These are phyloP conservation scores for Gastrolobium villosum DNA, from an alignment of 306 rosid genomes.

Conservation along the genomic window DNA sequence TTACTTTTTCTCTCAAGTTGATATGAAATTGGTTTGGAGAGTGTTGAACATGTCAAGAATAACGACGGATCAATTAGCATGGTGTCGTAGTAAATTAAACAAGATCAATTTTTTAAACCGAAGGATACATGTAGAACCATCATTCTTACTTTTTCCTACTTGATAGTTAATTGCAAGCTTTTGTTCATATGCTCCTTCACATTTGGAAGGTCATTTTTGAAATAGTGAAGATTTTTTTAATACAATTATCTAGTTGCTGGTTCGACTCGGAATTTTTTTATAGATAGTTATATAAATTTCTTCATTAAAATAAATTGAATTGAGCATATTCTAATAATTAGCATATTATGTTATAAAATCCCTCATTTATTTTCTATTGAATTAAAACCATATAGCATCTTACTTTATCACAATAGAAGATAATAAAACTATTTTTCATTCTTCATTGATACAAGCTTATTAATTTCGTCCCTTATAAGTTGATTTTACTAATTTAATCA, in stretches of 20 bases:
- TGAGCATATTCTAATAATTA: background rate
- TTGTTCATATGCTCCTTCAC: conserved; percentile 28
- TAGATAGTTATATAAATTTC: background rate
- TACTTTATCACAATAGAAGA: no score
- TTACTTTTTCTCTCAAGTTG: conserved; percentile 86
- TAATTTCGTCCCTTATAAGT: no score
- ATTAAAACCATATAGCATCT: background rate
- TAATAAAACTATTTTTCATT: no score
- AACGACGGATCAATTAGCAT: conserved; percentile 84
- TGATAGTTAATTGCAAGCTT: conserved; percentile 30
- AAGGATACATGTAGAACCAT: conserved; percentile 76
- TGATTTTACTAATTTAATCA: no score
- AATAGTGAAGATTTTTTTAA: conserved; percentile 2
- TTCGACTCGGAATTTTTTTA: background rate
- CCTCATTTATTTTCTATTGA: background rate
- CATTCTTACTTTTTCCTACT: conserved; percentile 88
- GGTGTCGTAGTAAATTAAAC: conserved; percentile 86
- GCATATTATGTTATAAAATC: background rate
- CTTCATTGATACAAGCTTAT: no score
- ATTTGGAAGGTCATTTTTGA: conserved; percentile 12
- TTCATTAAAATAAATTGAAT: background rate
- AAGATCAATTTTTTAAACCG: conserved; percentile 67
- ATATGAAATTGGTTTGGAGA: conserved; percentile 85
- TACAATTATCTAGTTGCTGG: background rate
- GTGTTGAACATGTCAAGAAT: conserved; percentile 86